A percentile compares a stretch with the other conserved stretches of the same genome.
Evolutionary conservation across 257 asterid species (phyloP).

Genomic region (Ballota nigra): DNA sequence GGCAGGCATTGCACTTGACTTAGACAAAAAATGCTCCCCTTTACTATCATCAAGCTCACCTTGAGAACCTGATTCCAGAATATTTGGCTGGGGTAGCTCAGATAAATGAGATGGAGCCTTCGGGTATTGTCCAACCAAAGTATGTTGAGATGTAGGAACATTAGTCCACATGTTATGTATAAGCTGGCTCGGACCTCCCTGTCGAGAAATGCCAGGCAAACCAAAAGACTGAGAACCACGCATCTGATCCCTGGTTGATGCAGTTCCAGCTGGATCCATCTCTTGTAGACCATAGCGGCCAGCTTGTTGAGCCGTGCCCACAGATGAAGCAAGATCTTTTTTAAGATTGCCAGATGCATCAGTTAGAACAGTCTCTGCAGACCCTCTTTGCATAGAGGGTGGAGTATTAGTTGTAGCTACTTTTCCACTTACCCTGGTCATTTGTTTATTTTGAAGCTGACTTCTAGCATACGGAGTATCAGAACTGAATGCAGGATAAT

Average conservation of each 20-base stretch:
- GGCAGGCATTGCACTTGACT: not conserved
- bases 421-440: constrained; percentile 43
- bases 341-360: constrained; percentile 37
- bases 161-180: constrained; percentile 45
- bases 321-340: constrained; percentile 30
- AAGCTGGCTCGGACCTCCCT: constrained; percentile 29
- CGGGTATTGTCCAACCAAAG: constrained; percentile 35
- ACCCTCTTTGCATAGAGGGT: constrained; percentile 41
- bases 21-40: not conserved
- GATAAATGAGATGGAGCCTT: constrained; percentile 36
- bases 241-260: constrained; percentile 33
- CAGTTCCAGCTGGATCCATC: constrained; percentile 38
- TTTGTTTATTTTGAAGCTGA: constrained; percentile 50
- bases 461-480: constrained; percentile 45
- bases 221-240: constrained; percentile 37
- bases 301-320: constrained; percentile 31
- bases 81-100: constrained; percentile 40
- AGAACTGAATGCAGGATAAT: constrained; percentile 42
- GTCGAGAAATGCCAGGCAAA: constrained; percentile 34
- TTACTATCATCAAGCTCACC: constrained; percentile 16
- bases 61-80: constrained; percentile 50
- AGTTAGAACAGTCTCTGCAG: constrained; percentile 38
- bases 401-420: constrained; percentile 33
- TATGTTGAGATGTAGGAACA: constrained; percentile 44
- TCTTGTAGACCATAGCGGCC: constrained; percentile 35